Evolutionary conservation across 2,329 filamentous ascomycete genomes (phyloP).

Genomic region (Penicillium verrucosum): DNA sequence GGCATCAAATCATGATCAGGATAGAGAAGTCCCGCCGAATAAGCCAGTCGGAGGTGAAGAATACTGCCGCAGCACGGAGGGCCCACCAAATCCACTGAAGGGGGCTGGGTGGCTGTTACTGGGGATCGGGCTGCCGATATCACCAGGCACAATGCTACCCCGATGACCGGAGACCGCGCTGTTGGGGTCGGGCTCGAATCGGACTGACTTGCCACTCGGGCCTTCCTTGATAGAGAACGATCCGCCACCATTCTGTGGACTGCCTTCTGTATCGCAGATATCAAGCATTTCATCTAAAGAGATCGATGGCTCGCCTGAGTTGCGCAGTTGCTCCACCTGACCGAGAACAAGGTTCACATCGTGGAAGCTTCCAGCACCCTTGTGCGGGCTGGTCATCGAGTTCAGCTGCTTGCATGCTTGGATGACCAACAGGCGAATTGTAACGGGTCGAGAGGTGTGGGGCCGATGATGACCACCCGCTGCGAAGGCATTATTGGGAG

Average conservation of each 20-base stretch:
- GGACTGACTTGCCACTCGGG: constrained; percentile 42
- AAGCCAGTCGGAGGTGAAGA: constrained; percentile 38
- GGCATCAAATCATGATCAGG: constrained; percentile 3
- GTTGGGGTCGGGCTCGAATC: constrained; percentile 53
- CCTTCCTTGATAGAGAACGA: constrained; percentile 68
- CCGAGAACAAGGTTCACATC: constrained; percentile 61
- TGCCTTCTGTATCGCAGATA: constrained; percentile 89
- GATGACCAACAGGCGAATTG: constrained; percentile 71
- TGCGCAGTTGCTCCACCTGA: constrained; percentile 64
- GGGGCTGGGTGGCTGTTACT: constrained; percentile 40
- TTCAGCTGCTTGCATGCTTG: constrained; percentile 69
- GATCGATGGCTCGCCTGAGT: constrained; percentile 55
- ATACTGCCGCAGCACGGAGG: constrained; percentile 37
- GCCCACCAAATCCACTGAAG: constrained; percentile 36
- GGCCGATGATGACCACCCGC: constrained; percentile 47
- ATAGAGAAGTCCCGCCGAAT: constrained; percentile 28
- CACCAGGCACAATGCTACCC: constrained; percentile 54
- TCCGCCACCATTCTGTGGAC: constrained; percentile 81
- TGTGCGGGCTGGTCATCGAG: constrained; percentile 35
- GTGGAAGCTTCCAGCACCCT: constrained; percentile 62
- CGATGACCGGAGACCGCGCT: constrained; percentile 44
- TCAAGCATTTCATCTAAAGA: constrained; percentile 69
- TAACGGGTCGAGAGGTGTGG: constrained; percentile 62
- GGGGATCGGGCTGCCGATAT: constrained; percentile 66
- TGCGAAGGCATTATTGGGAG: constrained; percentile 49